Evolutionary conservation across 2,329 filamentous ascomycete genomes (phyloP).

Genomic region (Myriosclerotinia curreyana): DNA sequence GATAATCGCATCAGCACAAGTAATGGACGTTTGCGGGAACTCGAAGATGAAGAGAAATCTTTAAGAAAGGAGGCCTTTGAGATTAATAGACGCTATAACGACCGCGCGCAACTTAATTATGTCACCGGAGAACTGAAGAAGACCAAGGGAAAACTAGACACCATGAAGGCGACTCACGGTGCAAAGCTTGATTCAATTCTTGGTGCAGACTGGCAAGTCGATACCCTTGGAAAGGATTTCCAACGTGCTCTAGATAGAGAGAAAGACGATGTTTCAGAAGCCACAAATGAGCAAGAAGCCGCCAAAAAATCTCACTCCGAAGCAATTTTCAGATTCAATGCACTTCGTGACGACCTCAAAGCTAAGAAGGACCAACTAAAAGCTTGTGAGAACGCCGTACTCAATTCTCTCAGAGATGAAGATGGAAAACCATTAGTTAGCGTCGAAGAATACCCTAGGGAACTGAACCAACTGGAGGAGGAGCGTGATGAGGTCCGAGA

Average conservation of each 20-base stretch:
- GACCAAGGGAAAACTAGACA: conserved; percentile 70
- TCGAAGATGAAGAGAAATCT: conserved; percentile 70
- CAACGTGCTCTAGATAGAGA: conserved; percentile 60
- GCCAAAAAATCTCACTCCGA: conserved; percentile 71
- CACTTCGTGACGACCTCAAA: conserved; percentile 59
- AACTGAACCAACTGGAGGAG: conserved; percentile 49
- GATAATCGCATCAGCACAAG: conserved; percentile 67
- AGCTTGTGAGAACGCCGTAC: conserved; percentile 56
- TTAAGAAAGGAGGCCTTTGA: conserved; percentile 80
- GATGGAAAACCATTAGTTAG: conserved; percentile 43
- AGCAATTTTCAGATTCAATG: conserved; percentile 69
- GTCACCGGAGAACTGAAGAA: conserved; percentile 77
- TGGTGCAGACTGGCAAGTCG: conserved; percentile 63
- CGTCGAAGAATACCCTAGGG: conserved; percentile 54
- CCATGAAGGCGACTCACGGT: conserved; percentile 71
- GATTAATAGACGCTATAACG: conserved; percentile 74
- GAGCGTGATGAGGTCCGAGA: conserved; percentile 54
- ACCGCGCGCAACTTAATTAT: conserved; percentile 79
- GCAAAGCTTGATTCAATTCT: conserved; percentile 66
- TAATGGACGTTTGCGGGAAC: conserved; percentile 60
- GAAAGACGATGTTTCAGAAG: conserved; percentile 56
- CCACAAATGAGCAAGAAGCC: conserved; percentile 67
- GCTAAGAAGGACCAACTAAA: conserved; percentile 62
- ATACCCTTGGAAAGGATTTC: conserved; percentile 68
- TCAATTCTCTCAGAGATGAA: conserved; percentile 47